Percentiles rank a stretch among this genome's conserved stretches.
Evolutionary conservation across 257 asterid species (phyloP).

Genomic region (Leptodermis oblonga): DNA sequence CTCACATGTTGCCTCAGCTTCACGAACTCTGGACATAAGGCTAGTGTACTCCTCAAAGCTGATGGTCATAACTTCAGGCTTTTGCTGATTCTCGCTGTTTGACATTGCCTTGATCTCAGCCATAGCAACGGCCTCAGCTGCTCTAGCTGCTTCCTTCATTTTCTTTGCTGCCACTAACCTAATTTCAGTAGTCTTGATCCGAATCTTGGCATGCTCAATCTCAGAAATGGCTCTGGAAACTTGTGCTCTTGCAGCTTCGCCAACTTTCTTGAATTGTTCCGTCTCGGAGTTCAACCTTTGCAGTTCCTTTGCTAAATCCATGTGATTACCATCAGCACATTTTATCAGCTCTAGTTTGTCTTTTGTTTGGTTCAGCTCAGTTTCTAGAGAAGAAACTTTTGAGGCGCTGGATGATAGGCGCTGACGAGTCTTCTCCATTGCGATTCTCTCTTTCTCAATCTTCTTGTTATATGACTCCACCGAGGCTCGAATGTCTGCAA

Average conservation of each 20-base stretch:
- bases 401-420: slow-evolving; percentile 54
- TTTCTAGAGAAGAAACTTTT: slow-evolving; percentile 51
- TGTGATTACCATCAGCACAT: slow-evolving; percentile 34
- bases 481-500: slow-evolving; percentile 68
- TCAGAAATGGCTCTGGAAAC: slow-evolving; percentile 58
- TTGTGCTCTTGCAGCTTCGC: slow-evolving; percentile 60
- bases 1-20: slow-evolving; percentile 53
- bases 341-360: slow-evolving; percentile 36
- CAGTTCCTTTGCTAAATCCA: slow-evolving; percentile 49
- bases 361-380: slow-evolving; percentile 52
- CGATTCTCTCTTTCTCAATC: slow-evolving; percentile 74
- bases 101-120: slow-evolving; percentile 76
- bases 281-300: slow-evolving; percentile 69
- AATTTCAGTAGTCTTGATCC: slow-evolving; percentile 64
- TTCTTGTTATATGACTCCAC: slow-evolving; percentile 64
- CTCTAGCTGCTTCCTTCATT: slow-evolving; percentile 89
- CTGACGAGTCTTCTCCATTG: slow-evolving; percentile 76
- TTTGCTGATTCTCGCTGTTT: slow-evolving; percentile 19
- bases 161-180: slow-evolving; percentile 72
- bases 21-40: slow-evolving; percentile 54
- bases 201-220: slow-evolving; percentile 58
- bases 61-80: slow-evolving; percentile 49
- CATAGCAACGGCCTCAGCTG: slow-evolving; percentile 74
- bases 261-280: slow-evolving; percentile 56
- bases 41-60: slow-evolving; percentile 63